phyloP scores from a whole-genome alignment of 306 rosid genomes.

The Cyamopsis tetragonoloba region DNA sequence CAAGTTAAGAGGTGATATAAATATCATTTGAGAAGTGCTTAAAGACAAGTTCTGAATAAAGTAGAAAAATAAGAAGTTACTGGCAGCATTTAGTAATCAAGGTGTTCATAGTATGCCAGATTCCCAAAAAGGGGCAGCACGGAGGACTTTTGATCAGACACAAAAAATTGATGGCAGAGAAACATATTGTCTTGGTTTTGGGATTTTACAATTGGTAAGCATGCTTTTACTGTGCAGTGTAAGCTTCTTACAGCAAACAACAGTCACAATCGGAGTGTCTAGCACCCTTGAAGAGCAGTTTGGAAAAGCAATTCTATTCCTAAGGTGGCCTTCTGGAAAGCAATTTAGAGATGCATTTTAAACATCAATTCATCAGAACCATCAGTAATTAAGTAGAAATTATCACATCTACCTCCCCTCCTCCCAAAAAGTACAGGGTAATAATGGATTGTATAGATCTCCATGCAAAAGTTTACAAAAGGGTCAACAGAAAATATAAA shows the following conservation, averaged over 20 bases:
- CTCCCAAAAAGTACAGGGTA: neutral
- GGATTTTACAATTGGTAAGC: neutral
- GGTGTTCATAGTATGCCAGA: neutral
- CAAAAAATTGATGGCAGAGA: neutral
- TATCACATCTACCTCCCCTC: neutral
- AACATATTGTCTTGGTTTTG: neutral
- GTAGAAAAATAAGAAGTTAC: neutral
- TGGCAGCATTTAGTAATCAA: neutral
- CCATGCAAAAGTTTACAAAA: neutral
- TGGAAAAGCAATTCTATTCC: constrained; percentile 10
- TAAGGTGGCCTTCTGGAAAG: neutral
- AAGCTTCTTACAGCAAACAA: constrained; percentile 1
- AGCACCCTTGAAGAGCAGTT: neutral
- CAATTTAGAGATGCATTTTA: neutral
- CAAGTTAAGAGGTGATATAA: constrained; percentile 18
- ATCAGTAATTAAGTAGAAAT: neutral
- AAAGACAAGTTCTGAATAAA: neutral
- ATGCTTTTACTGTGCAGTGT: neutral
- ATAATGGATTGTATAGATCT: neutral
- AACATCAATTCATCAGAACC: neutral
- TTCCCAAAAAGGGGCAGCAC: constrained; percentile 15
- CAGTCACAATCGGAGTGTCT: neutral
- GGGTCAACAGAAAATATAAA: neutral
- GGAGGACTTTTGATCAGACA: neutral
- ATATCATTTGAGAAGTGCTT: constrained; percentile 2